A percentile compares a stretch with the other conserved stretches of the same genome.
Conservation (phyloP, 495 filamentous ascomycete genomes). For the Penicillium canescens region DNA sequence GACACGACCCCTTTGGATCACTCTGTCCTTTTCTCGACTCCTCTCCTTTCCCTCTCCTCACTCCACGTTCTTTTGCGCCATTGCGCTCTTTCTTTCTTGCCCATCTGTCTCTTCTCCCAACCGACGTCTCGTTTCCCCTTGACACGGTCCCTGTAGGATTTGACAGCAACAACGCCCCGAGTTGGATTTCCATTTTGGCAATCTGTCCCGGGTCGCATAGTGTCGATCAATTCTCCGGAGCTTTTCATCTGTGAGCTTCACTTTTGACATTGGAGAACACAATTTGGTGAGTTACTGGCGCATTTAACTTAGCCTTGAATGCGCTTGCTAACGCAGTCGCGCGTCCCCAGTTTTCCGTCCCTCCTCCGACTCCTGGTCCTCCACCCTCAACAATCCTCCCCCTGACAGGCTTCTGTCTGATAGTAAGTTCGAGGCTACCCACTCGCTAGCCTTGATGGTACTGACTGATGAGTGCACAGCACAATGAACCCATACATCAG, state of each 20-base stretch:
- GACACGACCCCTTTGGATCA: conserved; percentile 23
- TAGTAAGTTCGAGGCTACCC: conserved; percentile 10
- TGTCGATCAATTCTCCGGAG: neutral
- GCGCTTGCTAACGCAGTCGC: conserved; percentile 17
- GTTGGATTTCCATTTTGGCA: neutral
- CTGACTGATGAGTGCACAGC: conserved; percentile 16
- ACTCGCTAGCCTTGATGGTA: neutral
- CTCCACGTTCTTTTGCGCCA: conserved; percentile 18
- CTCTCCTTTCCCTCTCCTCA: conserved; percentile 21
- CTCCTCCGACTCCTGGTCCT: conserved; percentile 1
- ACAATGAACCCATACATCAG: conserved; percentile 51
- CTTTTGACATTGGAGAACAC: neutral
- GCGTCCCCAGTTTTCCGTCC: conserved; percentile 4
- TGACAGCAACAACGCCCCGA: neutral
- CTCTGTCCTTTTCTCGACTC: conserved; percentile 32
- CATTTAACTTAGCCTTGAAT: conserved; percentile 8
- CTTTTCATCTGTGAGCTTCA: neutral
- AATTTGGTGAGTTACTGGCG: conserved; percentile 9
- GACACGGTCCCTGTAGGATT: neutral
- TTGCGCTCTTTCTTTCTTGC: neutral
- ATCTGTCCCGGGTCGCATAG: conserved; percentile 1
- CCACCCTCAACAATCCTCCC: conserved; percentile 2
- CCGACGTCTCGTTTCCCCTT: no score
- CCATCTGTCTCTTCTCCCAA: neutral
- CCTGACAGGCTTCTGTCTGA: conserved; percentile 4